Evolutionary conservation across 2,329 filamentous ascomycete genomes (phyloP).

Genomic region (Cercospora berteroae): DNA sequence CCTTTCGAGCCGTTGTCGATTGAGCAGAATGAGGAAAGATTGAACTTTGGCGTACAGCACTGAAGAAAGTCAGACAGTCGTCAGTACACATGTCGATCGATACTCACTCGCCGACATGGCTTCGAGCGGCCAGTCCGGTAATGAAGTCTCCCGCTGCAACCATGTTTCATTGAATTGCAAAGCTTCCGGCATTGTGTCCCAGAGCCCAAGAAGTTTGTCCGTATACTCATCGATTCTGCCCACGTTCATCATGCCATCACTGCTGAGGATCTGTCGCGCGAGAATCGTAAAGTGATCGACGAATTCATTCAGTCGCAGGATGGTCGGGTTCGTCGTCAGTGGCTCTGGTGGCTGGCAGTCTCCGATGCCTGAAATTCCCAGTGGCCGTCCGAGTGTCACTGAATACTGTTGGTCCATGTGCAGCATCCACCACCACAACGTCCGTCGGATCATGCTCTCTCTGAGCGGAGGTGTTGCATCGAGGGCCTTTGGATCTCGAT

Average conservation of each 20-base stretch:
- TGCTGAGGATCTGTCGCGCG: constrained; percentile 49
- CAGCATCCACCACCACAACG: constrained; percentile 55
- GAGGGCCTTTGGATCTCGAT: constrained; percentile 49
- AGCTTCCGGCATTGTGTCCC: constrained; percentile 49
- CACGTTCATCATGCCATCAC: constrained; percentile 43
- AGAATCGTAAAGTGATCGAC: constrained; percentile 49
- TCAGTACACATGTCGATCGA: background rate
- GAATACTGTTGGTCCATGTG: constrained; percentile 54
- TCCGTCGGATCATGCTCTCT: constrained; percentile 45
- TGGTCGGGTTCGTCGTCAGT: constrained; percentile 45
- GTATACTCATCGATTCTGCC: constrained; percentile 49
- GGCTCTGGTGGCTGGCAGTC: constrained; percentile 50
- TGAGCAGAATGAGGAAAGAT: constrained; percentile 50
- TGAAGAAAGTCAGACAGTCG: constrained; percentile 19
- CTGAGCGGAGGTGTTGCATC: constrained; percentile 44
- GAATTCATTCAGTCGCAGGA: constrained; percentile 48
- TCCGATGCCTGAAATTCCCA: constrained; percentile 51
- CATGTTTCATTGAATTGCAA: constrained; percentile 50
- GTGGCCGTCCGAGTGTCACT: constrained; percentile 49
- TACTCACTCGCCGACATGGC: constrained; percentile 47
- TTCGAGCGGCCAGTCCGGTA: constrained; percentile 50
- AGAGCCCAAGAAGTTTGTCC: constrained; percentile 43
- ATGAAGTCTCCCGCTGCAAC: constrained; percentile 38
- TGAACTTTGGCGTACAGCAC: constrained; percentile 50
- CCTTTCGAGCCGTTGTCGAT: constrained; percentile 45